Evolutionary conservation across 2,329 filamentous ascomycete species (phyloP).

Genomic region (Cordyceps javanica): DNA sequence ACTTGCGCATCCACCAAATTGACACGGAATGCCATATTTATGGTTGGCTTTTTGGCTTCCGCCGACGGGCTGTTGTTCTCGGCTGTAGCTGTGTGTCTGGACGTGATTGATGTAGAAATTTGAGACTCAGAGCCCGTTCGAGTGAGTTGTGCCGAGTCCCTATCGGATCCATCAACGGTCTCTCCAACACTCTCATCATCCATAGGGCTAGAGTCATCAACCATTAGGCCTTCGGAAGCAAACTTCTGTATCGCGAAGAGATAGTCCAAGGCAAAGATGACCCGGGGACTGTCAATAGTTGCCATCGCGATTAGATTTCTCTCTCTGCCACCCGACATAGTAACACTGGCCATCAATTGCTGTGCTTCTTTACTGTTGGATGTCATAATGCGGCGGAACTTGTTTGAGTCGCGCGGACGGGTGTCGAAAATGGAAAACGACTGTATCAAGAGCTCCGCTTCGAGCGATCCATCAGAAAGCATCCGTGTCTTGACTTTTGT

Average conservation of each 20-base stretch:
- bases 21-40: slow-evolving; percentile 79
- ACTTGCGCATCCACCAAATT: slow-evolving; percentile 96
- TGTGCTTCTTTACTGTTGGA: slow-evolving; percentile 91
- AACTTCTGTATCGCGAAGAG: slow-evolving; percentile 85
- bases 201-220: slow-evolving; percentile 49
- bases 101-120: slow-evolving; percentile 19
- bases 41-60: slow-evolving; percentile 30
- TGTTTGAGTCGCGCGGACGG: slow-evolving; percentile 82
- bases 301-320: slow-evolving; percentile 82
- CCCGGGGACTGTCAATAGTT: slow-evolving; percentile 86
- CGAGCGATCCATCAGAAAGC: slow-evolving; percentile 84
- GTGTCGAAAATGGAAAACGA: slow-evolving; percentile 95
- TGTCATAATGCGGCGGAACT: slow-evolving; percentile 97
- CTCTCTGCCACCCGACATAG: slow-evolving; percentile 80
- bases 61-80: not conserved
- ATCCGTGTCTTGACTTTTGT: slow-evolving; percentile 88
- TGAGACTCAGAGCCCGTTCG: slow-evolving; percentile 33
- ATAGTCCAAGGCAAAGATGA: slow-evolving; percentile 96
- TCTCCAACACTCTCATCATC: slow-evolving; percentile 50
- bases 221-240: slow-evolving; percentile 60
- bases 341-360: slow-evolving; percentile 96
- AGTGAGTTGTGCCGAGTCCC: slow-evolving; percentile 49
- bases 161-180: slow-evolving; percentile 52
- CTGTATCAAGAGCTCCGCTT: slow-evolving; percentile 87
- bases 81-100: slow-evolving; percentile 14